Percentiles rank a stretch among this genome's conserved stretches.
Evolutionary conservation across 1,284 basidiomycete genomes (phyloP).

Genomic region (Melampsora americana): DNA sequence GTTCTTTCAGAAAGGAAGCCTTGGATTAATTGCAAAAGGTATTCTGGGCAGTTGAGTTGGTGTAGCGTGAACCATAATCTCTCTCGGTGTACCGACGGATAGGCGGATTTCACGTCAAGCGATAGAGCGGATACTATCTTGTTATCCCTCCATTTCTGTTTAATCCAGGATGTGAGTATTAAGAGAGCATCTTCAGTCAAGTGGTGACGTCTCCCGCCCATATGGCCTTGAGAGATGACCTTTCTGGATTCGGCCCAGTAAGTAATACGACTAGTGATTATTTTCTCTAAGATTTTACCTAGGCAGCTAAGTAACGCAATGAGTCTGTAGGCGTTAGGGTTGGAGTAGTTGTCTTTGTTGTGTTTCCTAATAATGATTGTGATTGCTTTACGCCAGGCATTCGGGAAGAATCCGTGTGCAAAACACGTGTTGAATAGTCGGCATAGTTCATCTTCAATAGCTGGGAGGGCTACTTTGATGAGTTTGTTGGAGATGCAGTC

Average conservation of each 20-base stretch:
- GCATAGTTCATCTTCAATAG: neutral
- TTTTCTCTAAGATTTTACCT: neutral
- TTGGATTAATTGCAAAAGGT: neutral
- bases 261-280: neutral
- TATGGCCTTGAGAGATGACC: neutral
- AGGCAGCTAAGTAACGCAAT: neutral
- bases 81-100: neutral
- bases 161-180: neutral
- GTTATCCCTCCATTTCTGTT: neutral
- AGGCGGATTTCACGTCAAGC: neutral
- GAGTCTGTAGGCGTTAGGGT: neutral
- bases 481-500: constrained; percentile 3
- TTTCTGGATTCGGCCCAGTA: neutral
- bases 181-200: neutral
- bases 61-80: neutral
- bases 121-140: neutral
- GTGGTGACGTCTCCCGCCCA: neutral
- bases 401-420: neutral
- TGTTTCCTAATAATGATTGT: constrained; percentile 2
- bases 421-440: neutral
- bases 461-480: neutral
- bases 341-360: neutral
- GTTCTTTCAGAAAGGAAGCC: neutral
- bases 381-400: neutral
- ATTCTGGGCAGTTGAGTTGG: neutral